A percentile compares a stretch with the other conserved stretches of the same genome.
phyloP scores from a whole-genome alignment of 2,329 filamentous ascomycete species.

The Aspergillus sojae region DNA sequence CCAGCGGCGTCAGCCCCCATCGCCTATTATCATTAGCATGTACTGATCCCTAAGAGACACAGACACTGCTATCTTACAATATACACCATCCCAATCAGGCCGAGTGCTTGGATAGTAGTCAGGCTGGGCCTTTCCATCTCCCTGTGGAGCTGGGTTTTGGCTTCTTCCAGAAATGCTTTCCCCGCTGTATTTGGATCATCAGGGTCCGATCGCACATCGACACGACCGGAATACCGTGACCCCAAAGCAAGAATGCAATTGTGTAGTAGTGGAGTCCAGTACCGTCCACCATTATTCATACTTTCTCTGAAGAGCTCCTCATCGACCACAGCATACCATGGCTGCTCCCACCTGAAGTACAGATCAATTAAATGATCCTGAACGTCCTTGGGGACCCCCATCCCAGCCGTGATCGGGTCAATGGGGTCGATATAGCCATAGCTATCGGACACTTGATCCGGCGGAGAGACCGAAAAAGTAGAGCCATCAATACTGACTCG shows the following conservation, averaged over 20 bases:
- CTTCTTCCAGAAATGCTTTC: slow-evolving; percentile 32
- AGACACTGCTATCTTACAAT: slow-evolving; percentile 20
- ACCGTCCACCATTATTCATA: slow-evolving; percentile 28
- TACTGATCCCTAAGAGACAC: background rate
- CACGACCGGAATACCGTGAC: slow-evolving; percentile 37
- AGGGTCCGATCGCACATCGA: slow-evolving; percentile 33
- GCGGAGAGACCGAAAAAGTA: background rate
- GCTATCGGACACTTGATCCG: slow-evolving; percentile 3
- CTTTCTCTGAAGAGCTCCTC: slow-evolving; percentile 39
- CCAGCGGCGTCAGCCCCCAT: slow-evolving; percentile 39
- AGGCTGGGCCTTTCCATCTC: slow-evolving; percentile 35
- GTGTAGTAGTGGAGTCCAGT: slow-evolving; percentile 32
- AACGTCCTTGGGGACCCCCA: slow-evolving; percentile 25
- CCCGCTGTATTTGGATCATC: slow-evolving; percentile 40
- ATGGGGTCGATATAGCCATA: slow-evolving; percentile 4
- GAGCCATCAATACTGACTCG: slow-evolving; percentile 3
- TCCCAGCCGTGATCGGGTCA: background rate
- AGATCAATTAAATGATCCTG: slow-evolving; percentile 35
- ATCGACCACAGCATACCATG: slow-evolving; percentile 41
- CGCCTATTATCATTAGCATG: slow-evolving; percentile 24
- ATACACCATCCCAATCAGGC: slow-evolving; percentile 32
- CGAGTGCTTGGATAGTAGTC: slow-evolving; percentile 42
- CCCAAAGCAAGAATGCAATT: slow-evolving; percentile 40
- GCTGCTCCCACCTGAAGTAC: slow-evolving; percentile 43
- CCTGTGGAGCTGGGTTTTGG: slow-evolving; percentile 23